Conservation (phyloP, 441 rosid genomes). For the Codiaeum variegatum region DNA sequence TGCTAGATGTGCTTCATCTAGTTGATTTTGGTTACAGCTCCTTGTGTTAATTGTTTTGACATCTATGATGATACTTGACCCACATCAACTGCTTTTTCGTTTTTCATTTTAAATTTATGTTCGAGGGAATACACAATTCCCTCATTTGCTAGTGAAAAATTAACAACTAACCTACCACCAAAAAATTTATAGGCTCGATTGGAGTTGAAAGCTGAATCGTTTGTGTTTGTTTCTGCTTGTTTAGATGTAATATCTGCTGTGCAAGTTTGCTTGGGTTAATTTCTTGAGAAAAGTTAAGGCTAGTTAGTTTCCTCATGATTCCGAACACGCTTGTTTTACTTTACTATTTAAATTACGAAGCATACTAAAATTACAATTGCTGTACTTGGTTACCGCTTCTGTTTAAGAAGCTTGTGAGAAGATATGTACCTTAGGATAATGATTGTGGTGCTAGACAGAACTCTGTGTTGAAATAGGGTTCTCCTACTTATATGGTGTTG, state of each 20-base stretch:
- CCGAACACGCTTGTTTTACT: not conserved
- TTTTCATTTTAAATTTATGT: not conserved
- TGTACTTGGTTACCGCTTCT: not conserved
- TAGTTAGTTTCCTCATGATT: not conserved
- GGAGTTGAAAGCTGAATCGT: not conserved
- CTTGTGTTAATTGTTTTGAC: not conserved
- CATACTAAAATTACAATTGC: not conserved
- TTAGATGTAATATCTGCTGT: not conserved
- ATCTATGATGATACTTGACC: not conserved
- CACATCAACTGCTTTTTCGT: not conserved
- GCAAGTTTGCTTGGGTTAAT: not conserved
- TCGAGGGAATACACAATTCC: not conserved
- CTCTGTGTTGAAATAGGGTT: not conserved
- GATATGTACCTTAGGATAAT: not conserved
- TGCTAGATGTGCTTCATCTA: not conserved
- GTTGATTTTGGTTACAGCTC: not conserved
- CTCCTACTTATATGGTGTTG: not conserved
- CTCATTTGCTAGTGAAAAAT: not conserved
- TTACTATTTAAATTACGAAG: not conserved
- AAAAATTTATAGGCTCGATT: not conserved
- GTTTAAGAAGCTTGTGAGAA: not conserved
- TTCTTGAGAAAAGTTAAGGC: not conserved
- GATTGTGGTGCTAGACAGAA: not conserved
- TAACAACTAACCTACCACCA: not conserved
- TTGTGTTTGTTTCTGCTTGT: not conserved